These are phyloP conservation scores for Aspergillus sp. DNA, from an alignment of 2,329 filamentous ascomycete genomes.

Conservation along the genomic window DNA sequence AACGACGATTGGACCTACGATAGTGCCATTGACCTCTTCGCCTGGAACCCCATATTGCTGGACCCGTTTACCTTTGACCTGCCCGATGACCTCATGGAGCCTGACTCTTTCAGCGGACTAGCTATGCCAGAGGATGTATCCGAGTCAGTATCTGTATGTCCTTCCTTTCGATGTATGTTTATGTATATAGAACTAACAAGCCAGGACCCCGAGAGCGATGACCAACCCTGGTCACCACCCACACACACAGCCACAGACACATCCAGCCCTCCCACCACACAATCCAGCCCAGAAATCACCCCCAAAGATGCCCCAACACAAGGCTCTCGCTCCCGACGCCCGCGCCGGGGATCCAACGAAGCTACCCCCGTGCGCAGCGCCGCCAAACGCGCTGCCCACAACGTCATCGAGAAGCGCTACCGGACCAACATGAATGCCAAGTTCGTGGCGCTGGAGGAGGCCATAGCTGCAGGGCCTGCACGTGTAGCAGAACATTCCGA, in stretches of 20 bases:
- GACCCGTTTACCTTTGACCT: conserved; percentile 24
- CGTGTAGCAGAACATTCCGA: conserved; percentile 9
- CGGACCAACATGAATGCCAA: conserved; percentile 38
- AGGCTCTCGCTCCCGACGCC: not conserved
- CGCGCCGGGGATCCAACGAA: not conserved
- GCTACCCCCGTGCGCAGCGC: conserved; percentile 21
- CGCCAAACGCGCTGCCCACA: conserved; percentile 34
- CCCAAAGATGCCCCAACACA: no score
- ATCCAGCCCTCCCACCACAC: conserved; percentile 5
- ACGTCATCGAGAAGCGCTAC: conserved; percentile 36
- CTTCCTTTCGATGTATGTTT: not conserved
- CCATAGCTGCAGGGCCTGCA: conserved; percentile 16
- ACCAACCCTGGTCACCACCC: conserved; percentile 25
- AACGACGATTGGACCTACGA: conserved; percentile 31
- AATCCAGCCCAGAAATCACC: conserved; percentile 11
- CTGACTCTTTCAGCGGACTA: conserved; percentile 15
- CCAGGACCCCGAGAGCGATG: conserved; percentile 28
- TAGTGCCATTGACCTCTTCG: conserved; percentile 27
- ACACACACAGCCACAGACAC: conserved; percentile 12
- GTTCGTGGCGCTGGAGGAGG: conserved; percentile 32
- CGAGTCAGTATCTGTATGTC: conserved; percentile 10
- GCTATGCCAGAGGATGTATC: conserved; percentile 19
- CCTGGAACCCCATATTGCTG: conserved; percentile 23
- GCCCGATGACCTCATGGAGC: conserved; percentile 19
- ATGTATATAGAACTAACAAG: not conserved